These are phyloP conservation scores for Candida ponderosae DNA, from an alignment of 805 yeast genomes.

Conservation along the genomic window DNA sequence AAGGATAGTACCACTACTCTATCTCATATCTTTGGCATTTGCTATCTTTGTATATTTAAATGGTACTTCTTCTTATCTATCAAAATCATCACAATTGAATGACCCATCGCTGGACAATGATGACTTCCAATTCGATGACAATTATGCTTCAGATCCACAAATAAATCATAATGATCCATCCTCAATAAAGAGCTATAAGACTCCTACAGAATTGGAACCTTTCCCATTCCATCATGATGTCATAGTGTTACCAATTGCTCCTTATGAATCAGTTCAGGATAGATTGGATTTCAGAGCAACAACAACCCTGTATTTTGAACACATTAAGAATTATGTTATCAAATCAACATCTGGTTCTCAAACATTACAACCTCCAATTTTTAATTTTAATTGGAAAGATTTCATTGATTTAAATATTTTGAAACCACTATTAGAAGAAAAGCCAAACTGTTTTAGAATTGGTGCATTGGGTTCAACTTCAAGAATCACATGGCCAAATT, in stretches of 20 bases:
- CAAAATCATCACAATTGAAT: not conserved
- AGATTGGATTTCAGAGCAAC: constrained; percentile 28
- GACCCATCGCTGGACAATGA: constrained; percentile 2
- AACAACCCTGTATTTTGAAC: constrained; percentile 24
- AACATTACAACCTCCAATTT: constrained; percentile 23
- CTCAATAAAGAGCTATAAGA: constrained; percentile 9
- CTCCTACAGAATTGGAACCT: constrained; percentile 12
- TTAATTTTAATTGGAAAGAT: constrained; percentile 47
- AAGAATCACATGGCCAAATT: constrained; percentile 34
- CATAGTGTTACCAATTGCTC: constrained; percentile 29
- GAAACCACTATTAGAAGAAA: constrained; percentile 28
- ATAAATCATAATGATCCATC: constrained; percentile 10
- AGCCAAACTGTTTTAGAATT: constrained; percentile 35
- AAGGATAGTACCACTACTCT: constrained; percentile 13
- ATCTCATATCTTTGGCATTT: constrained; percentile 10
- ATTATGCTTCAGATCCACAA: constrained; percentile 8
- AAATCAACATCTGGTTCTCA: constrained; percentile 14
- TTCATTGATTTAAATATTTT: constrained; percentile 41
- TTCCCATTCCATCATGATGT: constrained; percentile 25
- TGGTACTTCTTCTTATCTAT: not conserved
- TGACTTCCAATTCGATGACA: constrained; percentile 11
- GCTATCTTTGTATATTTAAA: constrained; percentile 14
- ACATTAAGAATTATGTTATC: constrained; percentile 22
- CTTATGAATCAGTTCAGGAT: constrained; percentile 27
- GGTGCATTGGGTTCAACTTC: constrained; percentile 34